These are phyloP conservation scores for Tremella fuciformis DNA, from an alignment of 768 basidiomycete species.

Conservation along the genomic window DNA sequence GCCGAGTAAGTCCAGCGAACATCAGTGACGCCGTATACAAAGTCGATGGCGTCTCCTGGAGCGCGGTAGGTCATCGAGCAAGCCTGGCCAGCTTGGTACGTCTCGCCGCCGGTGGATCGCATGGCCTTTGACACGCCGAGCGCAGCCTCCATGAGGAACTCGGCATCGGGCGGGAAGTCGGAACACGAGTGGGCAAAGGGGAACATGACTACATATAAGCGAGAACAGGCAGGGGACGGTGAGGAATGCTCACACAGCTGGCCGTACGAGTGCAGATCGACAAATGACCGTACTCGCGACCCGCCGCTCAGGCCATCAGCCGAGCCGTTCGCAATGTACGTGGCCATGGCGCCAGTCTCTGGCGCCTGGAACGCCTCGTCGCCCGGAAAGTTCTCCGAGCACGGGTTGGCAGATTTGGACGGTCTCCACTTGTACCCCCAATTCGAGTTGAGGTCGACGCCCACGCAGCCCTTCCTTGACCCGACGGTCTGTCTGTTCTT, in stretches of 20 bases:
- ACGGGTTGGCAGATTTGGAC: conserved; percentile 58
- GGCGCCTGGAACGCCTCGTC: conserved; percentile 69
- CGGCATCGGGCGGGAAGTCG: conserved; percentile 64
- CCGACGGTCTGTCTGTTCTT: conserved; percentile 49
- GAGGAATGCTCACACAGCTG: conserved; percentile 65
- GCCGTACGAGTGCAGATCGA: conserved; percentile 77
- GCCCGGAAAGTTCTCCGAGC: conserved; percentile 75
- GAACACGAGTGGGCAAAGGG: conserved; percentile 74
- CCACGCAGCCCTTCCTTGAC: conserved; percentile 53
- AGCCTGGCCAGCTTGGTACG: conserved; percentile 58
- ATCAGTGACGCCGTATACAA: conserved; percentile 60
- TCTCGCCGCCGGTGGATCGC: conserved; percentile 59
- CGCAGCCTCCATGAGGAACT: conserved; percentile 71
- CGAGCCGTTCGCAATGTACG: conserved; percentile 58
- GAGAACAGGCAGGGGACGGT: neutral
- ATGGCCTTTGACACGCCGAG: conserved; percentile 64
- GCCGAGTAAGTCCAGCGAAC: conserved; percentile 66
- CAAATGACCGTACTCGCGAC: conserved; percentile 60
- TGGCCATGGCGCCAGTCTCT: conserved; percentile 72
- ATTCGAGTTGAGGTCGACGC: conserved; percentile 80
- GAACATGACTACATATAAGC: conserved; percentile 60
- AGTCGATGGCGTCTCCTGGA: conserved; percentile 67
- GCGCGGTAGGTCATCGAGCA: conserved; percentile 54
- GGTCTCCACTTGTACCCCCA: conserved; percentile 65
- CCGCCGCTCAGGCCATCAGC: conserved; percentile 32